Evolutionary conservation across 352 stramenopile species (phyloP), one percentile per base, ranked within the genome.

Genomic region (Elongisporangium anandrum): DNA sequence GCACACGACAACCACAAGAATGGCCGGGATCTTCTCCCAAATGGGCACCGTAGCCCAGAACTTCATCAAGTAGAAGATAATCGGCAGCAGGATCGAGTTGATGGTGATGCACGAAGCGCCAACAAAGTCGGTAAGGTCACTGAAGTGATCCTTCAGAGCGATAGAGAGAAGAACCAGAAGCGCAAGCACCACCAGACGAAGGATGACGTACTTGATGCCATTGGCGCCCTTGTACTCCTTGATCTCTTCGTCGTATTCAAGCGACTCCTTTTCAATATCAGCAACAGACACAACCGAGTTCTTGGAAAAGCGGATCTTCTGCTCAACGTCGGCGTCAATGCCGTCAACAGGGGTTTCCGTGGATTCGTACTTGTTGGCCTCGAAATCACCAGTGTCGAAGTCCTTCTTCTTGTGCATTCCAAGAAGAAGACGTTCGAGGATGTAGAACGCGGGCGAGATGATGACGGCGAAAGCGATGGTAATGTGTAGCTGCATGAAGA

Each of bases 401-500:
- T 64, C 68, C 0, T 60, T 45, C 47, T 60, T 50, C 54, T 72
- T 74, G 68, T 79, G 70, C 68, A 79, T 73, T 19, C 70, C 70
- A 50, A 79, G 26, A 15, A 79, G 21, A 10, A 71, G 41, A 23
- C 63, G 55, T 55, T 79, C 70, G 17, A 53, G 55, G 49, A 79
- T 74, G 58, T 77, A 75, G 58, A 79, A 77, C 10, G 68, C 70
- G 3, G 70, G 70, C 21, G 70, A 66, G 22, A 79, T 24, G 20
- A 79, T 64, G 17, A 79, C 70, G 9, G 68, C 71, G 47, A 79
- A 74, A 17, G 70, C 70, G 1, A 73, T 76, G 8, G 73, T 77
- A 41, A 84, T 57, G 60, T 84, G 75, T 13, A 84, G 52, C 23
- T 83, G 73, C 75, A 84, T 84, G 63, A 74, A 75, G 12, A 73